Evolutionary conservation across 257 asterid genomes (phyloP), one percentile per base, ranked within the genome.

Genomic region (Nicotiana knightiana): DNA sequence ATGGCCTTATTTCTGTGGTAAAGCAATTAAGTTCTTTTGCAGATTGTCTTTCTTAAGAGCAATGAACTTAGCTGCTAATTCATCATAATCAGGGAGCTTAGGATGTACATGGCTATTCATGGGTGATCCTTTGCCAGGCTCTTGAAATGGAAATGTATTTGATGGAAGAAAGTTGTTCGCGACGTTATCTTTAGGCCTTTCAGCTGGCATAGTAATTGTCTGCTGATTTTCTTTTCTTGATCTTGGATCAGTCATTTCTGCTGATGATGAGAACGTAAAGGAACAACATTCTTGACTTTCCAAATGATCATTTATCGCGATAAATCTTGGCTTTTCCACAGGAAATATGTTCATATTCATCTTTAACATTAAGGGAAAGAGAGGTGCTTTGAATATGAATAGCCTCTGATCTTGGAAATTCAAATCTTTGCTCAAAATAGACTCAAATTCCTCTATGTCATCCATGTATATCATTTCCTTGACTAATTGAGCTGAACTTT

Each of bases 61-160:
- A 87, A 66, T 87, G 85, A 94, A 94, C 87, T 83, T 92, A 2
- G 93, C 93, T 9, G 92, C 91, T 37, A 94, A 83, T 64, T 93
- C 98, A 79, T 94, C 97, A 33, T 94, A 94, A 75, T 94, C 97
- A 0, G 98, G 98, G 3, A 94, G 94, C 88, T 94, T 94, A 5
- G 97, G 98, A 83, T 94, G 98, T 65, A 92, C 91, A 86, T 92
- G 93, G 13, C 85, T 28, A 26, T 28, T 64, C 66, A 9, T 0
- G 9, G 32, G 9, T 21, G 66, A 61, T 21, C 9, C 63, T 57
- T 17, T 17, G 17, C 63, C 87, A 26, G 80, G 73, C 6, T 83
- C 81, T 18, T 81, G 76, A 8, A 87, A 77, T 3, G 95, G 90
- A 68, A 84, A 88, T 1, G 97, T 87, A 66, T 79, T 90, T 17